Evolutionary conservation across 768 basidiomycete genomes (phyloP), one percentile per base, ranked within the genome.

Genomic region (Favolaschia claudopus): DNA sequence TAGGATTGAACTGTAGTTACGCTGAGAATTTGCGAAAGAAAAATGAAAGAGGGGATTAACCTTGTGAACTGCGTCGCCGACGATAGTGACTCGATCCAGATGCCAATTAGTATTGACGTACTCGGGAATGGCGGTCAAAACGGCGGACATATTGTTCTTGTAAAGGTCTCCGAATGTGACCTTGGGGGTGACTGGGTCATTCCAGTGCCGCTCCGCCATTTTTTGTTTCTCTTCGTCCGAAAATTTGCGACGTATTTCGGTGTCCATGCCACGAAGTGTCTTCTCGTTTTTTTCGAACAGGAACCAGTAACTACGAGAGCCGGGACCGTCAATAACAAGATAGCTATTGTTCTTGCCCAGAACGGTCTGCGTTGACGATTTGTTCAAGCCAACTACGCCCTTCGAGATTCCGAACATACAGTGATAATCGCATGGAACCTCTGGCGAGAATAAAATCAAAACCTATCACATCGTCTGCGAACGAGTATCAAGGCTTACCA

Each of bases 121-220:
- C 47, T 49, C 47, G 1, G 47, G 47, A 25, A 49, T 37, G 9
- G 47, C 33, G 2, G 47, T 49, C 47, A 49, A 49, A 24, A 49
- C 47, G 22, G 47, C 47, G 4, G 47, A 49, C 3, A 36, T 49
- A 27, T 49, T 32, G 22, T 37, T 49, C 33, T 36, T 15, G 34
- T 49, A 49, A 14, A 49, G 47, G 13, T 49, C 47, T 36, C 47
- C 47, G 17, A 49, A 49, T 36, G 20, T 49, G 33, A 49, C 47
- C 12, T 34, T 49, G 3, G 29, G 12, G 34, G 20, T 49, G n/a
- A 49, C 28, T 20, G 47, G 47, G 22, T 49, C 47, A 25, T 49
- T 49, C 47, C 47, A 49, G 47, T 49, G 47, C 47, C 37, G 34
- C 47, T 49, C 22, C 3, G 47, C 47, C 22, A 49, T 17, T 20